A percentile compares a stretch with the other conserved stretches of the same genome.
phyloP scores from a whole-genome alignment of 2,329 filamentous ascomycete genomes.

The Xylariaceae sp. region DNA sequence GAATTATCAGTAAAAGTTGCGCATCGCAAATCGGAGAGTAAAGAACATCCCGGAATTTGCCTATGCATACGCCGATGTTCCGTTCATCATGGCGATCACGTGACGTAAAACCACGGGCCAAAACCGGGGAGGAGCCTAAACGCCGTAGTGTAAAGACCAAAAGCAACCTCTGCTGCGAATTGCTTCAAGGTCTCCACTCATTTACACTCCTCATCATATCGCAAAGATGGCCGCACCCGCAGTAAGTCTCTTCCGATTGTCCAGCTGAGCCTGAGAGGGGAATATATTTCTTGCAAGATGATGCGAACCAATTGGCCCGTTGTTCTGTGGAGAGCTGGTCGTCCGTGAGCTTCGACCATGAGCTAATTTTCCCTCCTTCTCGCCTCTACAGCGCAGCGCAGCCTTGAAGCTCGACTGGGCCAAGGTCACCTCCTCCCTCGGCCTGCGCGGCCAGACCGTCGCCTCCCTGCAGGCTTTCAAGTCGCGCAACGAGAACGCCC shows the following conservation, averaged over 20 bases:
- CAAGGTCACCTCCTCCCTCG: constrained; percentile 89
- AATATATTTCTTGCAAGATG: neutral
- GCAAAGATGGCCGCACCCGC: constrained; percentile 64
- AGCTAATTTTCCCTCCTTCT: constrained; percentile 49
- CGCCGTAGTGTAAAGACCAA: constrained; percentile 33
- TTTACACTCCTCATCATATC: constrained; percentile 40
- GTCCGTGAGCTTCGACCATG: constrained; percentile 28
- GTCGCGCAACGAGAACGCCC: constrained; percentile 98
- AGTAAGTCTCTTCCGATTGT: constrained; percentile 47
- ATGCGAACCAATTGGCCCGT: constrained; percentile 24
- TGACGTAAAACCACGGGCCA: constrained; percentile 22
- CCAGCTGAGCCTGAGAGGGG: constrained; percentile 20
- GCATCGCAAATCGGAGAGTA: neutral
- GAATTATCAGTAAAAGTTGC: neutral
- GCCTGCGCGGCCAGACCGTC: constrained; percentile 92
- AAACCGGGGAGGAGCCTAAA: constrained; percentile 12
- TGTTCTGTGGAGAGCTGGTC: constrained; percentile 24
- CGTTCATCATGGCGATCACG: constrained; percentile 14
- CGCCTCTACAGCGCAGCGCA: constrained; percentile 73
- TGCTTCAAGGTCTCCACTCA: constrained; percentile 44
- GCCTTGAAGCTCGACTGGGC: constrained; percentile 99
- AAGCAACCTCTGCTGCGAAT: constrained; percentile 44
- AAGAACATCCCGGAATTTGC: neutral
- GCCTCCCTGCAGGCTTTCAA: constrained; percentile 93
- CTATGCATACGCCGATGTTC: neutral